These are phyloP conservation scores for Leccinum solheimii DNA, from an alignment of 1,284 basidiomycete genomes.

Conservation along the genomic window DNA sequence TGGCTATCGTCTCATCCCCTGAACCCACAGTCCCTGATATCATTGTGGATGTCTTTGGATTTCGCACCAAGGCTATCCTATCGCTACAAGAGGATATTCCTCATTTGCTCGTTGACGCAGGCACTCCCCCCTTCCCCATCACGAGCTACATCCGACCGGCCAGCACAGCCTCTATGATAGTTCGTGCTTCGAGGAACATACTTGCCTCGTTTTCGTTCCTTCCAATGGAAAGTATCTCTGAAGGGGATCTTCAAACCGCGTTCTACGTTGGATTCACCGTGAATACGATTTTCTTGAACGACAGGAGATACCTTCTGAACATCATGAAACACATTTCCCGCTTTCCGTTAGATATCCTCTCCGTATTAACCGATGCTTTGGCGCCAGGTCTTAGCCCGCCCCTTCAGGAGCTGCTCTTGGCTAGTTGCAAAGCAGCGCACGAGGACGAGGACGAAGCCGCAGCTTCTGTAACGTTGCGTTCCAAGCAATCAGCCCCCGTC, in stretches of 20 bases:
- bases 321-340: constrained; percentile 33
- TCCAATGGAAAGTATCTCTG: constrained; percentile 21
- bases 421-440: constrained; percentile 30
- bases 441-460: constrained; percentile 37
- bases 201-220: constrained; percentile 33
- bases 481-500: constrained; percentile 26
- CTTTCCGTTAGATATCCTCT: constrained; percentile 34
- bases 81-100: constrained; percentile 37
- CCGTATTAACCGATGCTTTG: constrained; percentile 32
- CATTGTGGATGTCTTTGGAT: constrained; percentile 50
- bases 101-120: constrained; percentile 31
- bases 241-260: constrained; percentile 33
- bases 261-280: constrained; percentile 34
- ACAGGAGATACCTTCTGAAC: constrained; percentile 29
- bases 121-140: constrained; percentile 25
- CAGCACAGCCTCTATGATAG: constrained; percentile 41
- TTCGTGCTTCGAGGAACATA: constrained; percentile 43
- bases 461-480: constrained; percentile 30
- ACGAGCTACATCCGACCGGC: constrained; percentile 35
- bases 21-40: constrained; percentile 37
- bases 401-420: constrained; percentile 23
- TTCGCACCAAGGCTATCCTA: constrained; percentile 37
- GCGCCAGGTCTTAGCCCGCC: constrained; percentile 26
- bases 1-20: constrained; percentile 46
- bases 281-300: constrained; percentile 34